phyloP scores from a whole-genome alignment of 768 basidiomycete species.

The Rhizopogon roseolus region DNA sequence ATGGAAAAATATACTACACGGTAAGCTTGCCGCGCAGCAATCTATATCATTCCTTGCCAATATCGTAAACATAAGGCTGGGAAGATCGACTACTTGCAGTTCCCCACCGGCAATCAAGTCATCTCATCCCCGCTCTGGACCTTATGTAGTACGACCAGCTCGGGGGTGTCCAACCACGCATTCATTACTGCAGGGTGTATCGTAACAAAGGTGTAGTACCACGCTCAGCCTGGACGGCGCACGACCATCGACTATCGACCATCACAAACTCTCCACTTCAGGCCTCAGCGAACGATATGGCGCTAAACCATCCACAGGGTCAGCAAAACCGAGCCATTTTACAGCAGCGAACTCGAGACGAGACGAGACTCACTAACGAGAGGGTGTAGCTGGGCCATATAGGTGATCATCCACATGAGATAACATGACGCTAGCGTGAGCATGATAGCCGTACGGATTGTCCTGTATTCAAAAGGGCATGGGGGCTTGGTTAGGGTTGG shows the following conservation, averaged over 20 bases:
- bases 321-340: constrained; percentile 1
- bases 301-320: constrained; percentile 9
- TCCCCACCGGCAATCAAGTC: too few species aligned
- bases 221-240: not conserved
- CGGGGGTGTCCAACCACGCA: constrained; percentile 59
- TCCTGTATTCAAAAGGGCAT: constrained; percentile 37
- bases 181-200: constrained; percentile 68
- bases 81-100: too few species aligned
- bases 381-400: constrained; percentile 90
- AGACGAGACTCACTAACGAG: constrained; percentile 76
- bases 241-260: too few species aligned
- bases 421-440: constrained; percentile 82
- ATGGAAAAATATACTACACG: too few species aligned
- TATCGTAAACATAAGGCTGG: too few species aligned
- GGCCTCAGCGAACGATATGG: constrained; percentile 9
- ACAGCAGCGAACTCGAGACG: too few species aligned
- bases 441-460: constrained; percentile 76
- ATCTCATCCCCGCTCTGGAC: constrained; percentile 35
- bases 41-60: too few species aligned
- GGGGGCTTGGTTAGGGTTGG: not conserved
- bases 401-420: constrained; percentile 97
- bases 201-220: constrained; percentile 75
- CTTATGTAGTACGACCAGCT: constrained; percentile 74
- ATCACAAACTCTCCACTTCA: not conserved
- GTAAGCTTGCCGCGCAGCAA: too few species aligned